Conservation (phyloP, 202 grass and related monocot species). For the Zoysia matrella region DNA sequence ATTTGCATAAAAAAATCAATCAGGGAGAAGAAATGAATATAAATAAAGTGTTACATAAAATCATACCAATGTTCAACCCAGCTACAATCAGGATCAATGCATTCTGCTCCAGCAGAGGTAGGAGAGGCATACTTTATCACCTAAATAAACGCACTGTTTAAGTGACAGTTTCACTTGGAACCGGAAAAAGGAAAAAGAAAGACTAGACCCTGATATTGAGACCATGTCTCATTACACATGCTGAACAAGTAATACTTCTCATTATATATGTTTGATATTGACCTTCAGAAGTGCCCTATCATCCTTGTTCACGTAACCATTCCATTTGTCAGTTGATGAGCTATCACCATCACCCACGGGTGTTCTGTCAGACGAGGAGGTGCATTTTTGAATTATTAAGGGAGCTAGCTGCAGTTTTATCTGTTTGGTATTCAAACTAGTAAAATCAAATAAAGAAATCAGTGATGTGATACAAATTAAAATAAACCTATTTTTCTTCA, state of each 20-base stretch:
- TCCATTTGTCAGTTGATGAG: slow-evolving; percentile 52
- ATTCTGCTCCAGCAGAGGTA: slow-evolving; percentile 90
- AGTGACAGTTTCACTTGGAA: slow-evolving; percentile 13
- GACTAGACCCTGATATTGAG: background rate
- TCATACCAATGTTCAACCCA: slow-evolving; percentile 96
- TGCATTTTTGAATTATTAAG: slow-evolving; percentile 21
- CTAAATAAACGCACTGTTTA: slow-evolving; percentile 48
- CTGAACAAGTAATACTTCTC: slow-evolving; percentile 7
- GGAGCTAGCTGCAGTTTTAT: background rate
- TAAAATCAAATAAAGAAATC: slow-evolving; percentile 20
- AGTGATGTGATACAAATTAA: slow-evolving; percentile 10
- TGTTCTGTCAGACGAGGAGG: slow-evolving; percentile 52
- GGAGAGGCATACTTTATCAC: slow-evolving; percentile 88
- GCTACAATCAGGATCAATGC: slow-evolving; percentile 85
- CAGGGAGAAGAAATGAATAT: background rate
- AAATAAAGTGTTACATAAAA: slow-evolving; percentile 20
- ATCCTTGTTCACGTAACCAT: slow-evolving; percentile 88
- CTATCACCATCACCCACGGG: slow-evolving; percentile 43
- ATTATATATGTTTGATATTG: background rate
- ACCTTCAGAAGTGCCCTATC: slow-evolving; percentile 97
- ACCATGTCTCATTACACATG: slow-evolving; percentile 1
- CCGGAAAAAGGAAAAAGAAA: background rate
- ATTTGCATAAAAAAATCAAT: background rate
- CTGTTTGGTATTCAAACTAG: background rate
- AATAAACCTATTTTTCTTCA: slow-evolving; percentile 79